Conservation (phyloP, 169 alveolate genomes). For the Toxoplasma gondii region DNA sequence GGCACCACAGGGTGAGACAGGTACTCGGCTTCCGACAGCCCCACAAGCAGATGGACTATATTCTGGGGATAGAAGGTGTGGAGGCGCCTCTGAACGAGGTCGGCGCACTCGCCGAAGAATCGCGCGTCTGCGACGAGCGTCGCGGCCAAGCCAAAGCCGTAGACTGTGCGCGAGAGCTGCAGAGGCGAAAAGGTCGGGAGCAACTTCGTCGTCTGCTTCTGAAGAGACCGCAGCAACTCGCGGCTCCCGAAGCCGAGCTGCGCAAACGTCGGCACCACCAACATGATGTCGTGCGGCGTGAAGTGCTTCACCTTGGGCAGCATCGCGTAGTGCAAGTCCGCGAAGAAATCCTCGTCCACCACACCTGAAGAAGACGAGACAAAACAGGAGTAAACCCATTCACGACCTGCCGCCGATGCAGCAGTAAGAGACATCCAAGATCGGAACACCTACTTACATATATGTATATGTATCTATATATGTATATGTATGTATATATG, state of each 20-base stretch:
- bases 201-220: slow-evolving; percentile 31
- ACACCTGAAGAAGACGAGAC: slow-evolving; percentile 39
- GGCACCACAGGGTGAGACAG: slow-evolving; percentile 63
- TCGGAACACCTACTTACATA: too few relatives aligned
- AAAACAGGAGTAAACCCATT: neutral
- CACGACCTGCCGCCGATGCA: neutral
- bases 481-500: too few relatives aligned
- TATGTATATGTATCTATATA: too few relatives aligned
- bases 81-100: slow-evolving; percentile 44
- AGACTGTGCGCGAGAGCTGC: slow-evolving; percentile 60
- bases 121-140: slow-evolving; percentile 27
- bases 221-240: slow-evolving; percentile 41
- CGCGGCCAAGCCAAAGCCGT: slow-evolving; percentile 69
- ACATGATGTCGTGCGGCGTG: slow-evolving; percentile 55
- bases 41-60: slow-evolving; percentile 53
- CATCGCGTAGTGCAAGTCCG: slow-evolving; percentile 50
- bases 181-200: slow-evolving; percentile 50
- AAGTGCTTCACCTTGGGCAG: slow-evolving; percentile 39
- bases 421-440: neutral
- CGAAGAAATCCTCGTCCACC: slow-evolving; percentile 42
- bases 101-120: slow-evolving; percentile 35
- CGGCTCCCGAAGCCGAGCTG: slow-evolving; percentile 20
- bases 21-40: slow-evolving; percentile 66
- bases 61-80: slow-evolving; percentile 48
- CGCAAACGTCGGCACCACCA: slow-evolving; percentile 41